A percentile compares a stretch with the other conserved stretches of the same genome.
phyloP scores from a whole-genome alignment of 768 basidiomycete species.

The Sutorius australiensis region DNA sequence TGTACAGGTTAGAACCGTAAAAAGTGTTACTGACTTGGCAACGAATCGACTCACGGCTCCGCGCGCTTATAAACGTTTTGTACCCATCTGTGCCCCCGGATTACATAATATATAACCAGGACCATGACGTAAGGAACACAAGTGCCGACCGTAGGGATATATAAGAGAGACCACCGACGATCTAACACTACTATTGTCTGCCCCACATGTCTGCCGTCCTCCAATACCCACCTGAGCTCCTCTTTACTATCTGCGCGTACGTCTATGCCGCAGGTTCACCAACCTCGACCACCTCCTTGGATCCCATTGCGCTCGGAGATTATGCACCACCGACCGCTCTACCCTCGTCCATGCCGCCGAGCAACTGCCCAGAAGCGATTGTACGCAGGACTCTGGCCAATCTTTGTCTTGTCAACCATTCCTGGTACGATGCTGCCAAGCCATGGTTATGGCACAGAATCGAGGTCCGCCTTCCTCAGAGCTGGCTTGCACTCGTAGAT shows the following conservation, averaged over 20 bases:
- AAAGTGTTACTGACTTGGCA: background rate
- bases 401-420: constrained; percentile 73
- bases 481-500: constrained; percentile 79
- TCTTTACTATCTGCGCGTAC: constrained; percentile 68
- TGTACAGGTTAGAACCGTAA: background rate
- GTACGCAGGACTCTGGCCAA: constrained; percentile 62
- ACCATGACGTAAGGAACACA: background rate
- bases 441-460: constrained; percentile 85
- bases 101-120: constrained; percentile 12
- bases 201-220: constrained; percentile 25
- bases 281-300: constrained; percentile 54
- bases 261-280: constrained; percentile 64
- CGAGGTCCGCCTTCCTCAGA: constrained; percentile 79
- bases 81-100: background rate
- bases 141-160: constrained; percentile 3
- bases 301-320: constrained; percentile 54
- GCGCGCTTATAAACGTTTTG: constrained; percentile 4
- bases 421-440: constrained; percentile 80
- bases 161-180: background rate
- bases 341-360: constrained; percentile 71
- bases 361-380: constrained; percentile 65
- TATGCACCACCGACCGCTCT: constrained; percentile 52
- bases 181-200: background rate
- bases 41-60: constrained; percentile 6
- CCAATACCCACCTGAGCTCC: constrained; percentile 68